Evolutionary conservation across 805 yeast species (phyloP), one percentile per base, ranked within the genome.

Genomic region (Diddensiella transvaalensis): DNA sequence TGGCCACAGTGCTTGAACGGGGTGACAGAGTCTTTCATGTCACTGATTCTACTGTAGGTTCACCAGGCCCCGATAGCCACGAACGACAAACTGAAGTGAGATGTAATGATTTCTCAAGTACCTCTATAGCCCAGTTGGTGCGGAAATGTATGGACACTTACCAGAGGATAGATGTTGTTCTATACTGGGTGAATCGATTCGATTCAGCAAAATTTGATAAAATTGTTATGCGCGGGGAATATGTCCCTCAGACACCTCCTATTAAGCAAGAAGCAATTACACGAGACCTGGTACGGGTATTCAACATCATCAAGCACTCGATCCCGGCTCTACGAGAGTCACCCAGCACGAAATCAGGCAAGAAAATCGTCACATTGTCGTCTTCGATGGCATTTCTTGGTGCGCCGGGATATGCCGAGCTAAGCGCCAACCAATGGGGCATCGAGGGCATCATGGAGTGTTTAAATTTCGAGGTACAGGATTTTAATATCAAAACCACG

Each of bases 391-490:
- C 62, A 17, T 48, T 57, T 22, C 44, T 56, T 23, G 67, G 65
- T 3, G 58, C 58, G 4, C 68, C 68, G 2, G 67, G 64, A 2
- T 26, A 55, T 40, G 65, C 57, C 4, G 58, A 63, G 22, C 57
- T 58, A 33, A 45, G 60, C 13, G 64, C 64, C 10, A 54, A 62
- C 15, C 58, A 61, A 41, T 59, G 66, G 58, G 69, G 68, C 3
- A 41, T 52, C 5, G 68, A 64, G 42, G 69, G 68, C 3, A 49
- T 64, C 32, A 32, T 65, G 19, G 67, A 63, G 47, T 49, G 63
- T 15, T 48, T 62, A 24, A 55, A 63, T 17, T 47, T 51, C 37
- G 69, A 65, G 49, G 45, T 59, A 10, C 58, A 52, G 24, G 57
- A 47, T 3, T 32, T 45, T 10, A 56, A 56, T 10, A 52, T 47